A percentile compares a stretch with the other conserved stretches of the same genome.
Evolutionary conservation across 306 rosid species (phyloP).

Genomic region (Lathyrus sativus): DNA sequence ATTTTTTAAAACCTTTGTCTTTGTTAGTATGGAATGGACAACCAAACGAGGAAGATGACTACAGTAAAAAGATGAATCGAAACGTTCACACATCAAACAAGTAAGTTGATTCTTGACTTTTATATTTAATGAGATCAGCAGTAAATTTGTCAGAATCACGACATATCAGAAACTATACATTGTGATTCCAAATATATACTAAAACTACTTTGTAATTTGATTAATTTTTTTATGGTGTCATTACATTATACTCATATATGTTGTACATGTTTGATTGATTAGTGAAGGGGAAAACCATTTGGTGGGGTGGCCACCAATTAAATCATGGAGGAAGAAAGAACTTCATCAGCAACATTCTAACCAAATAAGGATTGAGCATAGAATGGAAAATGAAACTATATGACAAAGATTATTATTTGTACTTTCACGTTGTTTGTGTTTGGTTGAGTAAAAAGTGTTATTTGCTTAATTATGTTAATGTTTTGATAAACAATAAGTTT

Average conservation of each 20-base stretch:
- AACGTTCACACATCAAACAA: conserved; percentile 32
- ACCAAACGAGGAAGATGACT: conserved; percentile 69
- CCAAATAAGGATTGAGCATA: conserved; percentile 28
- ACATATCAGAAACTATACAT: neutral
- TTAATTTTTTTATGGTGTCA: neutral
- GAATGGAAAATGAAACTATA: conserved; percentile 17
- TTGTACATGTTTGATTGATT: conserved; percentile 41
- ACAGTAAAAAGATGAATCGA: conserved; percentile 43
- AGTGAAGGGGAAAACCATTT: conserved; percentile 44
- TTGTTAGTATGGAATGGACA: conserved; percentile 67
- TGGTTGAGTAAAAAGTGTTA: neutral
- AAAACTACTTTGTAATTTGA: neutral
- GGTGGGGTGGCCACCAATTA: conserved; percentile 96
- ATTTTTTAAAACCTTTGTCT: conserved; percentile 42
- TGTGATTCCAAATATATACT: neutral
- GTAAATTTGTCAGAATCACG: neutral
- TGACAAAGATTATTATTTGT: conserved; percentile 10
- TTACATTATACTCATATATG: neutral
- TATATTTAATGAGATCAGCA: neutral
- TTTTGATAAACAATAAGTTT: no score
- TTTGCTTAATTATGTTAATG: neutral
- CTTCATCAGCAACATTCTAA: conserved; percentile 41
- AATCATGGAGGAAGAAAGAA: conserved; percentile 69
- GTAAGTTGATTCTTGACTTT: conserved; percentile 48
- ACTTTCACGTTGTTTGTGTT: conserved; percentile 30